Base-by-base conservation (phyloP, 805 yeast genomes). In the Metschnikowia noctiluminum region DNA sequence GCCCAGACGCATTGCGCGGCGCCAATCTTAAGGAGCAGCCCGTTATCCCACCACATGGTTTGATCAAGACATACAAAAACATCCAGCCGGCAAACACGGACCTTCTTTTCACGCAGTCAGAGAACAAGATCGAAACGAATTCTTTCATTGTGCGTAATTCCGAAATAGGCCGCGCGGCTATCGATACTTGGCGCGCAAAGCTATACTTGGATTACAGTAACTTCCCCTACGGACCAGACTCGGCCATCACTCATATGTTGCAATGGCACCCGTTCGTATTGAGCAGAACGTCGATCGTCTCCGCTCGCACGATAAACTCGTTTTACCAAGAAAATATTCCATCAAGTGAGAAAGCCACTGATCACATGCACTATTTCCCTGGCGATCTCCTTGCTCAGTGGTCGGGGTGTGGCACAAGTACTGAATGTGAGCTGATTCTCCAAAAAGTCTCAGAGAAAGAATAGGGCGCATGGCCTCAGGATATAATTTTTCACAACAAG, bases 231-330 rank as follows among this genome's bases (percentile, higher is more conserved):
- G 78, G 78, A 46, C 85, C 82, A 6, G 81, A 80, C 50, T 75
- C 78, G n/a, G 91, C 94, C 0, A 62, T 92, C 38, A 79, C 88
- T n/a, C 98, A 94, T 63, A 73, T 90, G 40, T 73, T 90, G 57
- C 97, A 89, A 66, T 94, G 98, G 99, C 99, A 92, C 63, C 96
- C 97, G 11, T 81, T 79, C 28, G 69, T 87, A 28, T 73, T 94
- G 56, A 77, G 86, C 46, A 85, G 82, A 60, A 75, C 94, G 3
- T 85, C 89, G 0, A 65, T 92, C 13, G 79, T 94, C 1, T 87
- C 89, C 7, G 56, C 74, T 4, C 68, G 71, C 50, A 62, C 72
- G 11, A 69, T 73, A 14, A 58, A 66, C 42, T 64, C 76, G 5
- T 51, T 54, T 31, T 65, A 65, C 43, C 45, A 59, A 13, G 56